phyloP scores from a whole-genome alignment of 1,139 yeast genomes.

The Yamadazyma membranifaciens region DNA sequence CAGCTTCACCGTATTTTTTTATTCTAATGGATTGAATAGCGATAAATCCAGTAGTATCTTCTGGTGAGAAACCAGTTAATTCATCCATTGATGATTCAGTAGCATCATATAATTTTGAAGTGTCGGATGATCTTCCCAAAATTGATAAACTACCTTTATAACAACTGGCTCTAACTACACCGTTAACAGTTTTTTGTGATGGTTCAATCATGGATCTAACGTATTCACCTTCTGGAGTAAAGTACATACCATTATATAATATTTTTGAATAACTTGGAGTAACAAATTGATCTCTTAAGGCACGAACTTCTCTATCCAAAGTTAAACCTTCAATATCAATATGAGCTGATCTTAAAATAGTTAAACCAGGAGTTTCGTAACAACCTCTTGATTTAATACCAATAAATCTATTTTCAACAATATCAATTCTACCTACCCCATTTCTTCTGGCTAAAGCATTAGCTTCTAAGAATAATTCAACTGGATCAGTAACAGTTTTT shows the following conservation, averaged over 20 bases:
- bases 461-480: conserved; percentile 88
- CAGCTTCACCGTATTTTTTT: conserved; percentile 96
- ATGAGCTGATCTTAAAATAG: conserved; percentile 89
- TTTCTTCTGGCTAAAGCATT: conserved; percentile 96
- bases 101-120: conserved; percentile 96
- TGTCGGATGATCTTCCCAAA: conserved; percentile 91
- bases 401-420: conserved; percentile 97
- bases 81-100: conserved; percentile 99
- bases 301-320: conserved; percentile 95
- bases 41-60: conserved; percentile 95
- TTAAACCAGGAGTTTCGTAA: conserved; percentile 98
- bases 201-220: conserved; percentile 91
- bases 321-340: conserved; percentile 96
- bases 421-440: conserved; percentile 99
- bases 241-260: conserved; percentile 95
- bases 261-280: conserved; percentile 88
- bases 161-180: conserved; percentile 89
- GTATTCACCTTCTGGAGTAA: conserved; percentile 97
- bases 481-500: conserved; percentile 71
- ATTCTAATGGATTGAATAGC: conserved; percentile 97
- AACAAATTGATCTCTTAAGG: conserved; percentile 93
- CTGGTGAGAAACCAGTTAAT: conserved; percentile 95
- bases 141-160: conserved; percentile 87
- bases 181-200: conserved; percentile 92
- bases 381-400: conserved; percentile 99